Evolutionary conservation across 2,329 filamentous ascomycete genomes (phyloP).

Genomic region (Colletotrichum zoysiae): DNA sequence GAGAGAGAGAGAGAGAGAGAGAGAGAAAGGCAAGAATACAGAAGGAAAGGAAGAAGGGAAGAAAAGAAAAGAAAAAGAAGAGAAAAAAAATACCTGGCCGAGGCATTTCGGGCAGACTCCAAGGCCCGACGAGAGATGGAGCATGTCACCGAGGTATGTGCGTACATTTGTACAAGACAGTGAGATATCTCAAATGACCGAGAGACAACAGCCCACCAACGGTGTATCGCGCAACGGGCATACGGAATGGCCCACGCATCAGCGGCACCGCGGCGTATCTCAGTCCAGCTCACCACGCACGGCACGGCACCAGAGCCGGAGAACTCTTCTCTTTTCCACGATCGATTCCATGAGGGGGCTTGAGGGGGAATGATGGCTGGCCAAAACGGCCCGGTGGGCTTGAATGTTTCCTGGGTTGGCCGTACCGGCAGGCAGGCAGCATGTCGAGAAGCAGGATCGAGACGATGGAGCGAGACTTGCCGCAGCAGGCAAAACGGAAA

Average conservation of each 20-base stretch:
- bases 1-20: not conserved
- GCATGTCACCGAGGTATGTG: not conserved
- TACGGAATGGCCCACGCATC: slow-evolving; percentile 38
- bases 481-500: too few species aligned
- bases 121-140: slow-evolving; percentile 23
- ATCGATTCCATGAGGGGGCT: slow-evolving; percentile 9
- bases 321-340: slow-evolving; percentile 17
- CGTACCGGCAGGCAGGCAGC: not conserved
- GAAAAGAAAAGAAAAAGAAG: too few species aligned
- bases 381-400: not conserved
- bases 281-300: slow-evolving; percentile 33
- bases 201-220: slow-evolving; percentile 4
- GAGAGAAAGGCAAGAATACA: not conserved
- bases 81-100: not conserved
- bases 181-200: slow-evolving; percentile 22
- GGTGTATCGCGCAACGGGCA: slow-evolving; percentile 8
- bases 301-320: slow-evolving; percentile 13
- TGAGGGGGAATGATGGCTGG: not conserved
- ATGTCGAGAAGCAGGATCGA: not conserved
- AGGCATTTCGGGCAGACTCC: not conserved
- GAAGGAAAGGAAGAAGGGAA: not conserved
- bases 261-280: slow-evolving; percentile 34
- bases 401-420: not conserved
- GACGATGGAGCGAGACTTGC: not conserved
- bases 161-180: not conserved